phyloP scores from a whole-genome alignment of 371 early-diverging fungal species.

The Rhizopus delemar region DNA sequence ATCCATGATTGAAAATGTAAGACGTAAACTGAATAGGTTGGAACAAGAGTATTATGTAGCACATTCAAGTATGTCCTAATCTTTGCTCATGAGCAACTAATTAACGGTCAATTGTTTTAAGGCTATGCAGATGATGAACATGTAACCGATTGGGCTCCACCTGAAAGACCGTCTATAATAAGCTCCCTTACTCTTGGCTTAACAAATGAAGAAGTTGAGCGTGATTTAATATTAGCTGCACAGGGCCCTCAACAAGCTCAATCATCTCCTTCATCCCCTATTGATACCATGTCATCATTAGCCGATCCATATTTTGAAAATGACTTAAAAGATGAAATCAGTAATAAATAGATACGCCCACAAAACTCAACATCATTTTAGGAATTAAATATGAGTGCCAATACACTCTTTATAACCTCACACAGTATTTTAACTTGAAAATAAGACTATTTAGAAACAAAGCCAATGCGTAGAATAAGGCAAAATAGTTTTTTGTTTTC shows the following conservation, averaged over 20 bases:
- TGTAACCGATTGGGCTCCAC: conserved; percentile 37
- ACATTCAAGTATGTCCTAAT: conserved; percentile 28
- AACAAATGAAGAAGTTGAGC: conserved; percentile 28
- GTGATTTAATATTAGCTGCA: conserved; percentile 32
- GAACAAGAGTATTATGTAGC: conserved; percentile 39
- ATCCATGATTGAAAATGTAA: conserved; percentile 36
- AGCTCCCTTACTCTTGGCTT: conserved; percentile 44
- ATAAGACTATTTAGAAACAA: no score
- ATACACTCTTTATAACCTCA: no score
- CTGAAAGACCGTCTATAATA: conserved; percentile 36
- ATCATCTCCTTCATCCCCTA: conserved; percentile 25
- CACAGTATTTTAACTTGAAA: no score
- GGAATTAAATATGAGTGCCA: no score
- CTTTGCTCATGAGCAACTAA: background rate
- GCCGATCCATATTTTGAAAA: conserved; percentile 35
- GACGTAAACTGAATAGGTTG: conserved; percentile 29
- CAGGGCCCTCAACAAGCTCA: conserved; percentile 17
- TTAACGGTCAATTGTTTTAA: conserved; percentile 10
- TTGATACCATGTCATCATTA: conserved; percentile 41
- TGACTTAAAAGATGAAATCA: conserved; percentile 13
- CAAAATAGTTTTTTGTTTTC: no score
- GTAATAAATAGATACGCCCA: no score
- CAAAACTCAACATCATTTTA: no score
- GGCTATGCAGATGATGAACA: conserved; percentile 41
- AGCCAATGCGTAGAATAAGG: no score